Evolutionary conservation across 805 yeast genomes (phyloP).

Genomic region (Myxozyma mucilagina): DNA sequence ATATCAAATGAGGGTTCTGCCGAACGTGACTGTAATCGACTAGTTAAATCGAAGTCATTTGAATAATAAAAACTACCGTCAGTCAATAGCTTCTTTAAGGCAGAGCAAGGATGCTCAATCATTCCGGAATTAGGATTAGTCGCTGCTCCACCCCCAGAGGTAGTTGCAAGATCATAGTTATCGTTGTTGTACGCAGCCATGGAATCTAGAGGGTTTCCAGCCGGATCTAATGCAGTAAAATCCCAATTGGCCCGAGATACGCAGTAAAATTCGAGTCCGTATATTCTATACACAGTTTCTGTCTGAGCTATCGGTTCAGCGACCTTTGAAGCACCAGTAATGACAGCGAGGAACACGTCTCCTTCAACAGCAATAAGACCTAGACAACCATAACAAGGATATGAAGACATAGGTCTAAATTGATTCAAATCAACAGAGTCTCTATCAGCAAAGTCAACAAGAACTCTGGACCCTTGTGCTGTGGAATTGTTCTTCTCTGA

Average conservation of each 20-base stretch:
- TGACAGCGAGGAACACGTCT: slow-evolving; percentile 72
- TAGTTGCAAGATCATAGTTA: slow-evolving; percentile 21
- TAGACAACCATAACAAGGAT: slow-evolving; percentile 55
- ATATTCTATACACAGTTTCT: slow-evolving; percentile 77
- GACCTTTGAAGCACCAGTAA: slow-evolving; percentile 72
- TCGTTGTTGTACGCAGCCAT: slow-evolving; percentile 39
- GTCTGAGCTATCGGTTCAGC: slow-evolving; percentile 73
- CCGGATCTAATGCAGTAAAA: slow-evolving; percentile 63
- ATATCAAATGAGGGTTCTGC: slow-evolving; percentile 31
- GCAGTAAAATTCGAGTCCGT: slow-evolving; percentile 84
- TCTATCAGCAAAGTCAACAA: slow-evolving; percentile 50
- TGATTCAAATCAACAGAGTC: slow-evolving; percentile 43
- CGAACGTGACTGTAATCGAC: slow-evolving; percentile 62
- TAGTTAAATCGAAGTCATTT: slow-evolving; percentile 87
- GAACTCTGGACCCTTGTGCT: slow-evolving; percentile 30
- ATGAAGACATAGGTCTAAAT: slow-evolving; percentile 43
- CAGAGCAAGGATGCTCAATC: slow-evolving; percentile 77
- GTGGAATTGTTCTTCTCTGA: not conserved
- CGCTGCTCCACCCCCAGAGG: slow-evolving; percentile 31
- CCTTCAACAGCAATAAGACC: slow-evolving; percentile 74
- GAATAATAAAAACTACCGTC: slow-evolving; percentile 93
- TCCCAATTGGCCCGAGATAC: slow-evolving; percentile 77
- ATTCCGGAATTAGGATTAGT: slow-evolving; percentile 18
- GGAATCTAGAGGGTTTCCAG: slow-evolving; percentile 61
- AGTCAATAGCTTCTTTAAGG: slow-evolving; percentile 69